Conservation (phyloP, 805 yeast species). For the Lachancea waltii region DNA sequence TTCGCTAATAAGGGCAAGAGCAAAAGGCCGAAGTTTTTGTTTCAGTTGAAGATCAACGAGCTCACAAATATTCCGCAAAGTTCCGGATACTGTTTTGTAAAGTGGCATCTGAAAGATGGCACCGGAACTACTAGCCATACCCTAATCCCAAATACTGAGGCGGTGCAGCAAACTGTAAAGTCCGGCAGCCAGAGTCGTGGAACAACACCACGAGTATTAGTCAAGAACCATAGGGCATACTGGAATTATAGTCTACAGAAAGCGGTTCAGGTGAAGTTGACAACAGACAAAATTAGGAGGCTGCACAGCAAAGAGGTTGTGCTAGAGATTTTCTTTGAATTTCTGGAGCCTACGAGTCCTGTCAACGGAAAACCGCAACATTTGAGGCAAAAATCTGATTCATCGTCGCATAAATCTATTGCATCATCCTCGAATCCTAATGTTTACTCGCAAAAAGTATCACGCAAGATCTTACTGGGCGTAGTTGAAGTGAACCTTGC, state of each 20-base stretch:
- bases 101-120: conserved; percentile 53
- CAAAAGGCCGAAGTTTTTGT: conserved; percentile 54
- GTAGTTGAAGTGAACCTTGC: conserved; percentile 58
- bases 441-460: conserved; percentile 24
- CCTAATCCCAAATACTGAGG: conserved; percentile 18
- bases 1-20: conserved; percentile 23
- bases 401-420: neutral
- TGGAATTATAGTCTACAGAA: conserved; percentile 39
- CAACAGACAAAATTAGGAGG: conserved; percentile 33
- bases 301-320: conserved; percentile 34
- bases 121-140: conserved; percentile 23
- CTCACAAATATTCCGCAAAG: conserved; percentile 81
- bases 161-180: conserved; percentile 16
- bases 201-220: conserved; percentile 37
- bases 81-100: conserved; percentile 59
- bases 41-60: conserved; percentile 55
- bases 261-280: conserved; percentile 37
- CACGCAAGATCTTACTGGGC: conserved; percentile 52
- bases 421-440: conserved; percentile 4
- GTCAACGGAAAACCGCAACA: conserved; percentile 7
- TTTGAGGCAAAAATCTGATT: conserved; percentile 1
- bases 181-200: conserved; percentile 28
- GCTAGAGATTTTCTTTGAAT: conserved; percentile 42
- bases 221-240: conserved; percentile 46
- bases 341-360: conserved; percentile 15